Evolutionary conservation across 148 eudicot species (phyloP).

Genomic region (Camellia sinensis): DNA sequence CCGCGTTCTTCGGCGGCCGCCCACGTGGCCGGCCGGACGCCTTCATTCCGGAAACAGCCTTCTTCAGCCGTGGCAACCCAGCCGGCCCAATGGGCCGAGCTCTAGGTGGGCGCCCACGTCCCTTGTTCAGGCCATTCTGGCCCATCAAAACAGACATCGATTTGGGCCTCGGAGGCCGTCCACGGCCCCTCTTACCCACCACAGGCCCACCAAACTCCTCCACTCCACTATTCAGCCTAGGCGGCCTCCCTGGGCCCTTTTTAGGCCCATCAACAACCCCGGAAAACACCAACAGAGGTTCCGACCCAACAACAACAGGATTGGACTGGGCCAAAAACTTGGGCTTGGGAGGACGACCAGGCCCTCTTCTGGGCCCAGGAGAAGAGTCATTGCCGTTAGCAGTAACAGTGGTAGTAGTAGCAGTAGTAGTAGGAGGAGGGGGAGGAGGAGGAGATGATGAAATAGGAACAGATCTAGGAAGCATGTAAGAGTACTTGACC

Average conservation of each 20-base stretch:
- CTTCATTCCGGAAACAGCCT: neutral
- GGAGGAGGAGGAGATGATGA: neutral
- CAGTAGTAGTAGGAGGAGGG: too few species aligned
- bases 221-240: neutral
- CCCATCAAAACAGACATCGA: slow-evolving; percentile 4
- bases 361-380: slow-evolving; percentile 28
- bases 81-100: neutral
- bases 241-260: slow-evolving; percentile 19
- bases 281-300: slow-evolving; percentile 15
- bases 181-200: slow-evolving; percentile 22
- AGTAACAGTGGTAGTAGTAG: neutral
- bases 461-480: slow-evolving; percentile 32
- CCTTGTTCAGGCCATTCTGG: slow-evolving; percentile 2
- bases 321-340: slow-evolving; percentile 11
- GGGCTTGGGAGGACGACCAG: slow-evolving; percentile 44
- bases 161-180: slow-evolving; percentile 29
- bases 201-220: neutral
- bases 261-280: slow-evolving; percentile 24
- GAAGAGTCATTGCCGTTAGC: neutral
- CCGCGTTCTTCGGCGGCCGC: slow-evolving; percentile 12
- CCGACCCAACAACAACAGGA: neutral
- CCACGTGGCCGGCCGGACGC: slow-evolving; percentile 24
- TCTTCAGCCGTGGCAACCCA: slow-evolving; percentile 13
- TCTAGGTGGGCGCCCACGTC: slow-evolving; percentile 14
- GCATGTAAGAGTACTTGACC: slow-evolving; percentile 49